Base-by-base conservation (phyloP, 345 rosid species). In the Populus ilicifolia region DNA sequence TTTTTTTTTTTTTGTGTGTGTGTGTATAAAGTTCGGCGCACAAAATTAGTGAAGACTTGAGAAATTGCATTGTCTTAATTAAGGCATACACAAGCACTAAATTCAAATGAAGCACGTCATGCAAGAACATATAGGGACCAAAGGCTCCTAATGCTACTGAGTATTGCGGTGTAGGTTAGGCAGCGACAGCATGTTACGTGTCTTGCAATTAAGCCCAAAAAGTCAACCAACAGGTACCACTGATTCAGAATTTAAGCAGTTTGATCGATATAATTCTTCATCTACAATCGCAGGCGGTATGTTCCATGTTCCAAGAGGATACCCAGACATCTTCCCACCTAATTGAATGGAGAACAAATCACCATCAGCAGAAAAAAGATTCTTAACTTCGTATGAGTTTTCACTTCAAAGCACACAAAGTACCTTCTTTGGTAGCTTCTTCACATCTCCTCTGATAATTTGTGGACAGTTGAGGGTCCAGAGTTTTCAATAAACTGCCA, bases 351-450 rank as follows among this genome's bases (percentile, higher is more conserved):
- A 59, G 21, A 61, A 67, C 63, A 35, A 18, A 74, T 65, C 35
- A 72, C 4, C 4, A 33, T 29, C 5, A 14, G 20, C 44, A 29
- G 35, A 23, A 61, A 59, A 25, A 27, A 33, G 13, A 18, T 7
- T 3, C 6, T 36, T 30, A 18, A 67, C 52, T 36, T 8, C 9
- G 18, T 4, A 18, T 9, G 44, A 61, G 52, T 14, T 46, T 14
- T 46, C 65, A 14, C 69, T 73, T 52, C 50, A 38, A 61, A 68
- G 52, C 43, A 13, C 4, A 25, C 13, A 75, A 56, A n/a, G 74
- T 85, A 93, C 97, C 98, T 90, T 93, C 99, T 85, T 71, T 81
- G 25, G 94, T 91, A 81, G 97, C 98, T 79, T 94, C 97, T 82
- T 87, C 86, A 4, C 98, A 91, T 90, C 98, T 88, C 83, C 83